Percentiles rank a stretch among this genome's conserved stretches.
Conservation (phyloP, 257 asterid genomes). For the Paulownia fortunei region DNA sequence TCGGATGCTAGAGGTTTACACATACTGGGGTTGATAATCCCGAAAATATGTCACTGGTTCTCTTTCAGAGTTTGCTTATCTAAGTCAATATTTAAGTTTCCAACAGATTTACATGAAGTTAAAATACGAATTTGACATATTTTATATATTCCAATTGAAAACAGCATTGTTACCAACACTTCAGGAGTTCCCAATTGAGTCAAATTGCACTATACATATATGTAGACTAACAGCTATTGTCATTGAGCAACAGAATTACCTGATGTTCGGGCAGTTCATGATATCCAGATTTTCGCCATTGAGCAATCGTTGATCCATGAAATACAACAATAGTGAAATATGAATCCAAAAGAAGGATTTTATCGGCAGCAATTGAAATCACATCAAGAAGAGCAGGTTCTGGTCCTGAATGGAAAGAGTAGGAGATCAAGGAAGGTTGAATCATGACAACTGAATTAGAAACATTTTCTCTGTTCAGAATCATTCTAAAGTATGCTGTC, state of each 20-base stretch:
- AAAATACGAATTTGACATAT: background rate
- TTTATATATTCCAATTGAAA: background rate
- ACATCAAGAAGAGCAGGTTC: constrained; percentile 98
- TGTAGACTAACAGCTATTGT: constrained; percentile 12
- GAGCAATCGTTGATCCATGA: constrained; percentile 96
- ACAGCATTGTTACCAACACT: background rate
- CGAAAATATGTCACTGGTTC: background rate
- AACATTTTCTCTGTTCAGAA: constrained; percentile 87
- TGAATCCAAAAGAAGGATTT: constrained; percentile 90
- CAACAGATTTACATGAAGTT: constrained; percentile 14
- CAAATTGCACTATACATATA: constrained; percentile 16
- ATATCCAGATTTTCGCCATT: constrained; percentile 95
- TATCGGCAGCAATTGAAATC: constrained; percentile 89
- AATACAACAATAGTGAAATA: constrained; percentile 91
- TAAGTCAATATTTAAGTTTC: constrained; percentile 7
- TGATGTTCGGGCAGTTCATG: constrained; percentile 93
- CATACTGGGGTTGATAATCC: constrained; percentile 1
- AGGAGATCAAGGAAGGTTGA: constrained; percentile 97
- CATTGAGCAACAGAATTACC: constrained; percentile 53
- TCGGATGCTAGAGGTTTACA: background rate
- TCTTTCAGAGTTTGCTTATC: background rate
- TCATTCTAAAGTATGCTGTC: constrained; percentile 95
- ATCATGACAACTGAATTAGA: constrained; percentile 97
- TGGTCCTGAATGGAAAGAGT: constrained; percentile 90
- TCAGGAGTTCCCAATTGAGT: constrained; percentile 12